Base-by-base conservation (phyloP, 2,329 filamentous ascomycete genomes). In the Calonectria henricotiae region DNA sequence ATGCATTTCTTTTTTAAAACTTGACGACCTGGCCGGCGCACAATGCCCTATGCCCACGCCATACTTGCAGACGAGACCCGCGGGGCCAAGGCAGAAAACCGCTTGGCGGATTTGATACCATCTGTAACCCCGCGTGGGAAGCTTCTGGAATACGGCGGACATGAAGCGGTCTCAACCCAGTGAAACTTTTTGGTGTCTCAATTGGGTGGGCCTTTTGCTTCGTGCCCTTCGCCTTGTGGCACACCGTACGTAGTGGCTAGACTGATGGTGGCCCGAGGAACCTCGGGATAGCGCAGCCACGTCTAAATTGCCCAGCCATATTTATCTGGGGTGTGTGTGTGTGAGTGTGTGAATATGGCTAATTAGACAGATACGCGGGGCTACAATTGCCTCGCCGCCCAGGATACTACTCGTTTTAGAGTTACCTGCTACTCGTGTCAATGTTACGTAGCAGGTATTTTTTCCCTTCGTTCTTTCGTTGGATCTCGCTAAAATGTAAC, bases 81-180 rank as follows among this genome's bases (percentile, higher is more conserved):
- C 51, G 35, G 51, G 51, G 51, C 32, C 51, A 58, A 58, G 51
- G 51, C 51, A 58, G 51, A 58, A 58, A 25, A 27, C 32, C 23
- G 17, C 58, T 62, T 32, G 58, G 58, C 58, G 35, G 23, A 46
- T 44, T 62, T 13, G 13, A 39, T 23, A n/a, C 11, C 32, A n/a
- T 25, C 46, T 30, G 55, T 35, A 25, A 15, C 44, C 11, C 35
- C 32, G 25, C 23, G 25, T 39, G 49, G 54, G 23, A 61, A 51
- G 51, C 58, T 65, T 69, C 54, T 65, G 62, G 62, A 69, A 62
- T 51, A 60, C 37, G 13, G 27, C 47, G 58, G 51, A 12, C n/a
- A 32, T 23, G 47, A 39, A 64, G 27, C n/a, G 43, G 51, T 64
- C 32, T 64, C 51, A 51, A 41, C 17, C 25, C 9, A 39, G 23